These are phyloP conservation scores for Pichia sp. DNA, from an alignment of 1,139 yeast species.

Conservation along the genomic window DNA sequence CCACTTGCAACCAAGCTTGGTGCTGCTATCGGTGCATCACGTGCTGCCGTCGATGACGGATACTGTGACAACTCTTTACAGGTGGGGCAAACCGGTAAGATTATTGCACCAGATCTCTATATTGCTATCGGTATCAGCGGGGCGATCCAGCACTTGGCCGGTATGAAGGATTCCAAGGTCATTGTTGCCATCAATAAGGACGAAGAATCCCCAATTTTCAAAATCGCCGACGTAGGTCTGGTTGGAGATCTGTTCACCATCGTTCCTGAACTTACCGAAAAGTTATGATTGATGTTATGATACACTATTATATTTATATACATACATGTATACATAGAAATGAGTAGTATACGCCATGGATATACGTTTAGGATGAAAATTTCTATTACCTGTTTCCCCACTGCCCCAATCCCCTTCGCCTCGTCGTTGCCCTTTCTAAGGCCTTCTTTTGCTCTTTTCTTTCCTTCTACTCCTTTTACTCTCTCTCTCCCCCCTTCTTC, in stretches of 20 bases:
- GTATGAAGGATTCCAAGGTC: slow-evolving; percentile 93
- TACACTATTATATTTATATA: too few species aligned
- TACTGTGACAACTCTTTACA: slow-evolving; percentile 96
- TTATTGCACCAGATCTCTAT: slow-evolving; percentile 93
- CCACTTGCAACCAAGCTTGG: slow-evolving; percentile 83
- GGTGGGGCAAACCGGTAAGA: slow-evolving; percentile 97
- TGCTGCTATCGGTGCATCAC: slow-evolving; percentile 96
- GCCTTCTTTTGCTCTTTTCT: not conserved
- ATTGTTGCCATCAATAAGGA: slow-evolving; percentile 95
- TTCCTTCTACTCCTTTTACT: not conserved
- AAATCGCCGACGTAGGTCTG: slow-evolving; percentile 83
- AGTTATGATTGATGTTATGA: slow-evolving; percentile 38
- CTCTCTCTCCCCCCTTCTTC: not conserved
- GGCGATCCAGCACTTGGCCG: slow-evolving; percentile 97
- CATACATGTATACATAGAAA: not conserved
- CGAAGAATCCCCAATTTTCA: slow-evolving; percentile 90
- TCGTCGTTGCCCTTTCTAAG: not conserved
- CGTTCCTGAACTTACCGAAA: slow-evolving; percentile 81
- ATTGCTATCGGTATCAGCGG: slow-evolving; percentile 94
- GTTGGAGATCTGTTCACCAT: slow-evolving; percentile 85
- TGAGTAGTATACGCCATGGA: not conserved
- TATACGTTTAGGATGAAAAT: not conserved
- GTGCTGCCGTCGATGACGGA: slow-evolving; percentile 97
- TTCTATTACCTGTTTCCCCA: not conserved
- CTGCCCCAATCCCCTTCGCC: not conserved